A percentile compares a stretch with the other conserved stretches of the same genome.
Evolutionary conservation across 2,329 filamentous ascomycete species (phyloP).

Genomic region (Colletotrichum spinosum): DNA sequence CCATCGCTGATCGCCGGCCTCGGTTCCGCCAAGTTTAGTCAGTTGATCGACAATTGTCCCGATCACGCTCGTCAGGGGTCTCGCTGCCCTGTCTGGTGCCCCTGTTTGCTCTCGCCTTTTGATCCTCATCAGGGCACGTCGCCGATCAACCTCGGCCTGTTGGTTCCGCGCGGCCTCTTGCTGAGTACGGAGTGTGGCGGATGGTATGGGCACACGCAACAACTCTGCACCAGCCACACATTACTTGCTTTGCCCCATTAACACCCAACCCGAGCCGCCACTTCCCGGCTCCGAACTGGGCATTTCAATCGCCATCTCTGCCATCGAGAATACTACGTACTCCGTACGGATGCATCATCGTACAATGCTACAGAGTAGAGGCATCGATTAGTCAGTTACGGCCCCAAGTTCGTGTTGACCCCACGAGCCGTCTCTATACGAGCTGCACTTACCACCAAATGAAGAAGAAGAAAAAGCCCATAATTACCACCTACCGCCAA

Average conservation of each 20-base stretch:
- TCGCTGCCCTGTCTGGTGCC: slow-evolving; percentile 22
- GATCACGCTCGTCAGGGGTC: slow-evolving; percentile 30
- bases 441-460: slow-evolving; percentile 11
- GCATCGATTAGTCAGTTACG: slow-evolving; percentile 7
- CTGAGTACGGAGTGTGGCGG: not conserved
- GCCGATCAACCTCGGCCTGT: slow-evolving; percentile 5
- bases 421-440: slow-evolving; percentile 19
- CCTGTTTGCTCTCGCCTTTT: slow-evolving; percentile 18
- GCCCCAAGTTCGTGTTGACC: slow-evolving; percentile 19
- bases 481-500: not conserved
- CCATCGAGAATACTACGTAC: no score
- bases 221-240: slow-evolving; percentile 25
- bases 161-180: not conserved
- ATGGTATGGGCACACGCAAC: slow-evolving; percentile 7
- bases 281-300: slow-evolving; percentile 32
- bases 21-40: slow-evolving; percentile 24
- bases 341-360: no score
- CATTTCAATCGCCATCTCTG: not conserved
- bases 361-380: no score
- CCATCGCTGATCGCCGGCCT: slow-evolving; percentile 37
- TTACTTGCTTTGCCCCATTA: not conserved
- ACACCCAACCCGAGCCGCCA: slow-evolving; percentile 23
- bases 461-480: not conserved
- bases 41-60: slow-evolving; percentile 34
- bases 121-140: not conserved